phyloP scores from a whole-genome alignment of 805 yeast genomes.

The Monosporozyma unispora region DNA sequence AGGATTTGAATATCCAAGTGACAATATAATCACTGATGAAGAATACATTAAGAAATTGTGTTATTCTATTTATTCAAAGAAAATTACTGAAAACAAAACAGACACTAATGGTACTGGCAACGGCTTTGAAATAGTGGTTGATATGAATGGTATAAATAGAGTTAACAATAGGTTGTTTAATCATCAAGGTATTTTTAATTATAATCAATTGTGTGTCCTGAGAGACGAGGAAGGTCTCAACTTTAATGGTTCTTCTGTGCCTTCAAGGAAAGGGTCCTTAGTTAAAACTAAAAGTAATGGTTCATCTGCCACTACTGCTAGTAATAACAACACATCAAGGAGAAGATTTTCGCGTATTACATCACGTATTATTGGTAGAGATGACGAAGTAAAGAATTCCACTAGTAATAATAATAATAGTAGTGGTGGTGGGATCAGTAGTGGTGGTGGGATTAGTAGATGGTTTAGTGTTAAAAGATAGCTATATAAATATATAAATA shows the following conservation, averaged over 20 bases:
- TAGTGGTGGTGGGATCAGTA: not conserved
- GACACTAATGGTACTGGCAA: not conserved
- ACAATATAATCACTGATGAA: constrained; percentile 9
- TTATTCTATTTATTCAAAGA: not conserved
- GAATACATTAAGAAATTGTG: constrained; percentile 11
- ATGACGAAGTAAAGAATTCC: not conserved
- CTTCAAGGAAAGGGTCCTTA: not conserved
- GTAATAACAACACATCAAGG: not conserved
- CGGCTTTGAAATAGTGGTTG: not conserved
- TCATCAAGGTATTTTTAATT: not conserved
- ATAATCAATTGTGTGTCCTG: not conserved
- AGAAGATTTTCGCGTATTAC: constrained; percentile 1
- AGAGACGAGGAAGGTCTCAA: not conserved
- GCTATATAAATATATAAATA: not conserved
- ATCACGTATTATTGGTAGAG: constrained; percentile 1
- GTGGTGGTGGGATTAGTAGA: not conserved
- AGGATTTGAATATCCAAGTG: constrained; percentile 23
- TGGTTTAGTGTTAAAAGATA: constrained; percentile 3
- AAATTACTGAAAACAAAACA: not conserved
- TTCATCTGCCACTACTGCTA: not conserved
- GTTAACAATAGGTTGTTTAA: not conserved
- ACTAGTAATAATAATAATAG: not conserved
- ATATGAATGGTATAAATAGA: not conserved
- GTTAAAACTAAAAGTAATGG: not conserved
- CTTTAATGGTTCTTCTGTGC: not conserved